These are phyloP conservation scores for Podospora conica DNA, from an alignment of 495 filamentous ascomycete genomes.

Conservation along the genomic window DNA sequence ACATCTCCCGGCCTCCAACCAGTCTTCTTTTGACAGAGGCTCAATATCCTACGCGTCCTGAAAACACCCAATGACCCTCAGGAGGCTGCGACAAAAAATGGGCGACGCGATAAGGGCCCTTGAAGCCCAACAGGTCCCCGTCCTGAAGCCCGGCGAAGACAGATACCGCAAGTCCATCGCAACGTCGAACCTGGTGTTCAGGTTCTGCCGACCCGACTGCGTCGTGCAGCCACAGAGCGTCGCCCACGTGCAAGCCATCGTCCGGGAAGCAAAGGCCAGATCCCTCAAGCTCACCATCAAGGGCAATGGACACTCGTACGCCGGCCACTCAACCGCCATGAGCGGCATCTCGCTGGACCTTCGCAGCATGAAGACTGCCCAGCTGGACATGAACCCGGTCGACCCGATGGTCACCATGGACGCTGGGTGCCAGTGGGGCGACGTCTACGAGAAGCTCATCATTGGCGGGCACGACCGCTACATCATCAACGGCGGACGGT, in stretches of 20 bases:
- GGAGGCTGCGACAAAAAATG: not conserved
- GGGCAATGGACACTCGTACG: conserved; percentile 20
- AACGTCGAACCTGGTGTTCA: conserved; percentile 22
- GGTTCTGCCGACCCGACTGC: conserved; percentile 16
- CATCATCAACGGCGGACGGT: conserved; percentile 24
- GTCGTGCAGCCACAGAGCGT: conserved; percentile 20
- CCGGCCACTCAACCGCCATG: conserved; percentile 20
- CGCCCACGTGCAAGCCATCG: conserved; percentile 2
- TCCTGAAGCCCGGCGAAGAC: not conserved
- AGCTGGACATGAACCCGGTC: not conserved
- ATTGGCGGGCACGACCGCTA: conserved; percentile 13
- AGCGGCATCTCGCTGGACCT: conserved; percentile 22
- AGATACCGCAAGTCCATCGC: conserved; percentile 7
- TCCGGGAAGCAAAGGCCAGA: conserved; percentile 11
- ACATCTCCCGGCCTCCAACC: too few species aligned
- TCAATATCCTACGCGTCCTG: too few species aligned
- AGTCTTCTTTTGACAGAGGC: too few species aligned
- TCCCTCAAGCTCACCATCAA: conserved; percentile 18
- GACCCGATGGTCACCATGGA: conserved; percentile 6
- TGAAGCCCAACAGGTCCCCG: not conserved
- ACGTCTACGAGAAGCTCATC: conserved; percentile 18
- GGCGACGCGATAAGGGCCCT: conserved; percentile 7
- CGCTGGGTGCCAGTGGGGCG: conserved; percentile 9
- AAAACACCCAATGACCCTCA: too few species aligned
- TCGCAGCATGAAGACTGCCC: conserved; percentile 10